These are phyloP conservation scores for Collybia sp. DNA, from an alignment of 768 basidiomycete genomes.

Conservation along the genomic window DNA sequence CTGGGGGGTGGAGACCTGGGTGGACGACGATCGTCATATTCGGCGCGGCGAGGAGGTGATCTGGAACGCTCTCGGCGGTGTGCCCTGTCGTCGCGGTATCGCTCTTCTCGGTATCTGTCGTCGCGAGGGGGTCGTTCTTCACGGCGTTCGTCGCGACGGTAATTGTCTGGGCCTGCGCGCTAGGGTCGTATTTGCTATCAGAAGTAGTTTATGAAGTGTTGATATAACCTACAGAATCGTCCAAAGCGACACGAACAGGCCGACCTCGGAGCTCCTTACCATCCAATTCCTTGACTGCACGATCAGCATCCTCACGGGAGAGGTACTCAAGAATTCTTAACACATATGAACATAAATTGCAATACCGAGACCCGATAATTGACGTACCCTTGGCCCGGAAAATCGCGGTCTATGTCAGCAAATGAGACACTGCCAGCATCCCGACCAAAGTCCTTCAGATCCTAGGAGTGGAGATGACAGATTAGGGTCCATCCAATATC, in stretches of 20 bases:
- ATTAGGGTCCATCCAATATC: constrained; percentile 37
- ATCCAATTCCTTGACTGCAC: constrained; percentile 85
- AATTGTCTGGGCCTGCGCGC: constrained; percentile 69
- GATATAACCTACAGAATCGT: constrained; percentile 48
- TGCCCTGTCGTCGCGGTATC: constrained; percentile 45
- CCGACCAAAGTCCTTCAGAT: constrained; percentile 96
- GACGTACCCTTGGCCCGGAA: constrained; percentile 81
- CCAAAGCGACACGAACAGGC: constrained; percentile 65
- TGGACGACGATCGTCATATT: constrained; percentile 66
- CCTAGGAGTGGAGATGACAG: constrained; percentile 56
- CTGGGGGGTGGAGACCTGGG: constrained; percentile 75
- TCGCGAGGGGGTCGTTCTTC: constrained; percentile 51
- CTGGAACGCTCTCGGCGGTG: constrained; percentile 79
- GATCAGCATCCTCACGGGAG: constrained; percentile 85
- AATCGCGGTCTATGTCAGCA: constrained; percentile 90
- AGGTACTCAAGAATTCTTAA: constrained; percentile 86
- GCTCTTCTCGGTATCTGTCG: constrained; percentile 58
- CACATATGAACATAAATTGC: constrained; percentile 1
- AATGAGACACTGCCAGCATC: constrained; percentile 91
- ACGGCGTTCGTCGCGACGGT: constrained; percentile 70
- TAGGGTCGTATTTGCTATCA: constrained; percentile 19
- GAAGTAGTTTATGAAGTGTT: not conserved
- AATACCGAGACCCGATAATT: not conserved
- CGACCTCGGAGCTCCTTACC: constrained; percentile 85
- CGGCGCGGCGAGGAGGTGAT: constrained; percentile 72